These are phyloP conservation scores for Cryptosporidium ubiquitum DNA, from an alignment of 169 alveolate species.

Conservation along the genomic window DNA sequence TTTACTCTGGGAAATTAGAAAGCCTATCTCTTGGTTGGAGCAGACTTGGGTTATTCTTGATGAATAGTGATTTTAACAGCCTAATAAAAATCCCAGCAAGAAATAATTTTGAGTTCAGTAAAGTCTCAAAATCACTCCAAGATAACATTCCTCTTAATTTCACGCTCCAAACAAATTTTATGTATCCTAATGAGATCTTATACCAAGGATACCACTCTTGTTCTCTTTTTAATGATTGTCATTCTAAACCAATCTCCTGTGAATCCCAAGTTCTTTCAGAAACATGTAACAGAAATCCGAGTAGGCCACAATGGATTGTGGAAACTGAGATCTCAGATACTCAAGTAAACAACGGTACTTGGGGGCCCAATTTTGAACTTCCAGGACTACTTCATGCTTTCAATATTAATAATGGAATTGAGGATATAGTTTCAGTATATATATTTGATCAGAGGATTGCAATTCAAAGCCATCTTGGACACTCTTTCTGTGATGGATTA, in stretches of 20 bases:
- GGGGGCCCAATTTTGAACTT: not conserved
- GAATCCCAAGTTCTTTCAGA: constrained; percentile 9
- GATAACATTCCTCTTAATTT: not conserved
- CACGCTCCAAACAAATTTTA: not conserved
- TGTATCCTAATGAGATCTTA: not conserved
- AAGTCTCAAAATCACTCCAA: not conserved
- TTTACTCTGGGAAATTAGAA: constrained; percentile 13
- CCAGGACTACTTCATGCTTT: not conserved
- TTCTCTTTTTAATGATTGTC: not conserved
- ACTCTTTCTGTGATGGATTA: not conserved
- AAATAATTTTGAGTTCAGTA: constrained; percentile 9
- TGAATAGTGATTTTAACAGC: not conserved
- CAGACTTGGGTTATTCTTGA: constrained; percentile 15
- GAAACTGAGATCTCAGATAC: not conserved
- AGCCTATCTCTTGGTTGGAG: constrained; percentile 25
- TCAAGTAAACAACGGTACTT: constrained; percentile 17
- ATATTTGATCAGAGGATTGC: not conserved
- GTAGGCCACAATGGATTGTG: not conserved
- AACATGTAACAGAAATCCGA: not conserved
- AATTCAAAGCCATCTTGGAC: not conserved
- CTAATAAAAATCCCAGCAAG: constrained; percentile 45
- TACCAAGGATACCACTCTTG: constrained; percentile 11
- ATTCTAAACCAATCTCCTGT: not conserved
- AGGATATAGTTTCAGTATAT: not conserved
- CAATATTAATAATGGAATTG: not conserved